Base-by-base conservation (phyloP, 352 stramenopile genomes). In the Phytophthora crassamura region DNA sequence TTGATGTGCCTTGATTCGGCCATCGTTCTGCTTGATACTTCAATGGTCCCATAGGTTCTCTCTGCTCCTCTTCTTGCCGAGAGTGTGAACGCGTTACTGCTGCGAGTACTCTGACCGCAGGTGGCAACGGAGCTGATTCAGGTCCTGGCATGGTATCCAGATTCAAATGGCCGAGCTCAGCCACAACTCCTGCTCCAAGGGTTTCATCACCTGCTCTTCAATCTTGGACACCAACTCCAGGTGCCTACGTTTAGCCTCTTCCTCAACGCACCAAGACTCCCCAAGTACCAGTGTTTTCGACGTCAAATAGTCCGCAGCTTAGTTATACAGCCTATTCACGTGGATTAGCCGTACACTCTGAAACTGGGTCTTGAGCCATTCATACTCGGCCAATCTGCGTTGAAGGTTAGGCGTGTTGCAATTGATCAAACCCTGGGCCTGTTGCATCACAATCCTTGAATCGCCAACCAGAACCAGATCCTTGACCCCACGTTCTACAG, bases 391-490 rank as follows among this genome's bases (percentile, higher is more conserved):
- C 1, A 64, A 12, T 3, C n/a, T 7, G 1, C 35, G 43, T 2
- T 63, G 33, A 7, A 63, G 7, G 14, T 63, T 63, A 2, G 42
- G 54, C 7, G 53, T 41, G 11, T 63, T 35, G 14, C 42, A 54
- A 25, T 63, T 63, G 8, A 63, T 54, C 12, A 54, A 4, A 2
- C 33, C 35, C 16, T 56, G 55, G 1, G 25, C 33, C 7, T 64
- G 43, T 11, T 55, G 45, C 7, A 64, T 50, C 2, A 34, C 55
- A 9, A 64, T 56, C 20, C 55, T 34, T 1, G 35, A 55, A 7
- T 56, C 33, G 1, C 45, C 43, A 15, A 56, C 43, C 14, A 20
- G 34, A 1, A 56, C 43, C 16, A 56, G 1, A 0, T 63, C 41
- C 8, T 41, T 7, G 6, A 50, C 11, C 0, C 30, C 52, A n/a